These are phyloP conservation scores for Odontarrhena argentea DNA, from an alignment of 345 rosid genomes.

Conservation along the genomic window DNA sequence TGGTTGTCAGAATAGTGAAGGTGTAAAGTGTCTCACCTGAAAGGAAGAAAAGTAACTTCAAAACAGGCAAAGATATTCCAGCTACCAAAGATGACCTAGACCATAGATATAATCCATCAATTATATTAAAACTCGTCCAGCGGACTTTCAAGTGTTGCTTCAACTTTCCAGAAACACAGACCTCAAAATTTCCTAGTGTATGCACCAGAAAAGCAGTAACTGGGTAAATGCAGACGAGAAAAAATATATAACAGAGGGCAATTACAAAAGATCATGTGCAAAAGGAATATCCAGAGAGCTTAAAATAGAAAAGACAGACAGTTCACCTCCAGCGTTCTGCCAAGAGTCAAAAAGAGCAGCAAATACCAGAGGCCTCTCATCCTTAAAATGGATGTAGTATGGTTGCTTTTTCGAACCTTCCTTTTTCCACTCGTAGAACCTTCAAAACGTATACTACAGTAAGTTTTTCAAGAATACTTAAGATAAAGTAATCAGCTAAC, in stretches of 20 bases:
- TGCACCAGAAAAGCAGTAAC: not conserved
- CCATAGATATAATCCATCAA: not conserved
- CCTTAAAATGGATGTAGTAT: constrained; percentile 81
- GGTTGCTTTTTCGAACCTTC: constrained; percentile 93
- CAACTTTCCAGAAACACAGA: not conserved
- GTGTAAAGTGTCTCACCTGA: constrained; percentile 78
- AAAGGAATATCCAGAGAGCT: constrained; percentile 3
- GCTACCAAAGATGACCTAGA: not conserved
- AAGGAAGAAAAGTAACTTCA: constrained; percentile 21
- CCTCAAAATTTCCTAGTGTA: not conserved
- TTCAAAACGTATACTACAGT: constrained; percentile 31
- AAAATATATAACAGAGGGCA: not conserved
- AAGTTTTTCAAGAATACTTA: not conserved
- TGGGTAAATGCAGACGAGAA: not conserved
- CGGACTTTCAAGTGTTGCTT: not conserved
- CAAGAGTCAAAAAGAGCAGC: constrained; percentile 90
- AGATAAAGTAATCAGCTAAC: not conserved
- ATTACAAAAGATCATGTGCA: not conserved
- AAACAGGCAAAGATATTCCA: not conserved
- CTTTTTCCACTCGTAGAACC: constrained; percentile 97
- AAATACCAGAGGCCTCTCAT: constrained; percentile 81
- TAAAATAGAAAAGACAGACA: not conserved
- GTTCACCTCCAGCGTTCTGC: constrained; percentile 72
- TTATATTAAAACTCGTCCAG: not conserved
- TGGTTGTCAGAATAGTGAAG: constrained; percentile 77